Conservation (phyloP, 2,329 filamentous ascomycete genomes). For the Alternaria incomplexa region DNA sequence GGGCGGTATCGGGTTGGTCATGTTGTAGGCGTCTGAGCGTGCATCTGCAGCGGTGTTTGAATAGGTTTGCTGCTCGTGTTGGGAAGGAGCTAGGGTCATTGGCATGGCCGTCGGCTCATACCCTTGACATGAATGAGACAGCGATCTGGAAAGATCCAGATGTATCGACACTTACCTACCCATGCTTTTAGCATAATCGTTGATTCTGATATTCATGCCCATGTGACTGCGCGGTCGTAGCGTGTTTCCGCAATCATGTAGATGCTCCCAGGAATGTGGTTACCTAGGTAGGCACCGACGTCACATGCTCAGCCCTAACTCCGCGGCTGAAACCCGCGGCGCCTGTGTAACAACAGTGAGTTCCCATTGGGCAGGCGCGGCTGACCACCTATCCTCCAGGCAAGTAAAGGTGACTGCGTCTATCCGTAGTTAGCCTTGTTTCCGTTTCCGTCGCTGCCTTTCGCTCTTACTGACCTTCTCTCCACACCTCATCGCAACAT, state of each 20-base stretch:
- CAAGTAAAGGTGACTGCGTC: neutral
- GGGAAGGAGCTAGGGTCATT: neutral
- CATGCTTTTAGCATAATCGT: neutral
- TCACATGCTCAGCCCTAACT: neutral
- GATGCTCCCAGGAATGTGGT: neutral
- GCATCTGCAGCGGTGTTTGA: neutral
- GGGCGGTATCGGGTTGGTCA: conserved; percentile 89
- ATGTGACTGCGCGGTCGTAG: neutral
- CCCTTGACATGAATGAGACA: neutral
- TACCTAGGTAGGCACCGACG: neutral
- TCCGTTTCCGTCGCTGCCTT: neutral
- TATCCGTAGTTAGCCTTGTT: neutral
- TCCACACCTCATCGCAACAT: neutral
- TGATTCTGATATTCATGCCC: neutral
- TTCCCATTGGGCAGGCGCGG: neutral
- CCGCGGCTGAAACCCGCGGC: neutral
- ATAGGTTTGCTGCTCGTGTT: neutral
- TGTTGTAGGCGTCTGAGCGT: conserved; percentile 60
- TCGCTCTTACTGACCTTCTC: neutral
- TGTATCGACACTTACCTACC: neutral
- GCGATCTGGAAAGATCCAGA: neutral
- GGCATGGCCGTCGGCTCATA: neutral
- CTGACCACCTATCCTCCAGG: neutral
- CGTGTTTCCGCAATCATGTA: neutral
- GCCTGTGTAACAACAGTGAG: neutral